Base-by-base conservation (phyloP, 148 eudicot species). In the Camellia lanceoleosa region DNA sequence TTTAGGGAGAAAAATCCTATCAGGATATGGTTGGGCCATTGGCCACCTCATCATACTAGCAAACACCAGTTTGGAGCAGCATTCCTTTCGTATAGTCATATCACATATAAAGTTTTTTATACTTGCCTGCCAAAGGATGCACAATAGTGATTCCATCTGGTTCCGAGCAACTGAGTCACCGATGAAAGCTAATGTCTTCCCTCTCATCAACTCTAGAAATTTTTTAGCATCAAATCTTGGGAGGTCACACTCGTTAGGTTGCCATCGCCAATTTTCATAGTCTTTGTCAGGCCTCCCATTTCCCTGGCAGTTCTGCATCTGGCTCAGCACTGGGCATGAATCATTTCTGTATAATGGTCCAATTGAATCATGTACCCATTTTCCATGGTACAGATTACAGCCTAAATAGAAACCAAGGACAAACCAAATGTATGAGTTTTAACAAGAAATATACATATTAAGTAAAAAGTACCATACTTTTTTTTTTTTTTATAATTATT, bases 241-340 rank as follows among this genome's bases (percentile, higher is more conserved):
- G 79, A 95, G 94, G 73, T 90, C 92, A 82, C 98, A 95, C 65
- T 87, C 80, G 51, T 90, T 80, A 64, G 97, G 98, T 81, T 85
- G 90, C 98, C 98, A 95, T 78, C 93, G 88, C 96, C 94, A 95
- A 79, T 81, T 90, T 83, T 93, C 97, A 69, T 95, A 95, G 73
- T 91, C 93, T 85, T 93, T 95, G 84, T 95, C 98, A 30, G 98
- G 98, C 86, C 98, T 95, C 79, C 97, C 98, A 82, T 93, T 95
- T 49, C 97, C 97, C 83, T 95, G 98, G 83, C 98, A 95, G 80
- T 95, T 95, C 81, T 95, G 98, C 91, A 85, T 93, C 85, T 92
- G 98, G 20, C 93, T 84, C 79, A 95, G 71, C 74, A 93, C 77
- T 20, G 98, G 98, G 80, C 98, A 95, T 7, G 94, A 82, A 78